These are phyloP conservation scores for Nakazawaea molendinolei DNA, from an alignment of 805 yeast species.

Conservation along the genomic window DNA sequence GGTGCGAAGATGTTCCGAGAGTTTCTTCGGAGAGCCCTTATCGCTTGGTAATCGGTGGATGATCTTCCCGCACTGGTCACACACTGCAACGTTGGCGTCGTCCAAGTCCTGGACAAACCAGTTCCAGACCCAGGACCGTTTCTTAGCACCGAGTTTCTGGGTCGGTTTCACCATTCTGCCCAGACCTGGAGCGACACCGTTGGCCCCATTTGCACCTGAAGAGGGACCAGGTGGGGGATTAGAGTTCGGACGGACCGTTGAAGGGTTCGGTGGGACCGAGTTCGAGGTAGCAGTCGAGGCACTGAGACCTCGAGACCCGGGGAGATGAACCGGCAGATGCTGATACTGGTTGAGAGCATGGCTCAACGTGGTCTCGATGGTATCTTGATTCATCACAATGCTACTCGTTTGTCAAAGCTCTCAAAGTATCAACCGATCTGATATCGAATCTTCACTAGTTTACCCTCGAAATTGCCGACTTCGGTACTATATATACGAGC, in stretches of 20 bases:
- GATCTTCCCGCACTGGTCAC: slow-evolving; percentile 46
- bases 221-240: background rate
- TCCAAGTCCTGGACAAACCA: slow-evolving; percentile 49
- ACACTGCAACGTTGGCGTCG: slow-evolving; percentile 44
- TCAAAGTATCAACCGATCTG: no score
- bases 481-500: no score
- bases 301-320: slow-evolving; percentile 12
- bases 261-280: no score
- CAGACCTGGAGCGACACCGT: background rate
- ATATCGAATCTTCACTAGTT: no score
- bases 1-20: slow-evolving; percentile 49
- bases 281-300: no score
- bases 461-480: no score
- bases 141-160: slow-evolving; percentile 53
- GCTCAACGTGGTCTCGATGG: slow-evolving; percentile 6
- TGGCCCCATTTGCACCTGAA: background rate
- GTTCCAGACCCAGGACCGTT: slow-evolving; percentile 58
- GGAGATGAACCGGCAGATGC: slow-evolving; percentile 2
- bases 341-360: slow-evolving; percentile 7
- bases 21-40: slow-evolving; percentile 54
- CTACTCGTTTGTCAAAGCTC: no score
- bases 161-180: slow-evolving; percentile 39
- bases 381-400: slow-evolving; percentile 4
- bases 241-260: no score
- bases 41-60: slow-evolving; percentile 43